Percentiles rank a stretch among this genome's conserved stretches.
Evolutionary conservation across 2,329 filamentous ascomycete genomes (phyloP).

Genomic region (Colletotrichum sp.): DNA sequence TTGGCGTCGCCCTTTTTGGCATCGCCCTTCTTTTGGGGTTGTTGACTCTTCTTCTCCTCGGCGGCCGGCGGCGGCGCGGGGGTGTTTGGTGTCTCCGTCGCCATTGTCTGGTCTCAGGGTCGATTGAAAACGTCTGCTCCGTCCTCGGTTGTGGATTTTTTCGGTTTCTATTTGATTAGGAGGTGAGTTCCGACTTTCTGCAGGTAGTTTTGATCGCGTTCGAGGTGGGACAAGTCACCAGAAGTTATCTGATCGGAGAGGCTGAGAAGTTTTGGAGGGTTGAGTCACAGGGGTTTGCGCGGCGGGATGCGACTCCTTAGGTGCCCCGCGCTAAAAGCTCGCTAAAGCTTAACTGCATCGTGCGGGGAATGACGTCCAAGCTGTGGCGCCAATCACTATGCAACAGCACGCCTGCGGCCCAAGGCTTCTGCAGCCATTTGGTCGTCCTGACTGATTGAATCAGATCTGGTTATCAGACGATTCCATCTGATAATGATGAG

Average conservation of each 20-base stretch:
- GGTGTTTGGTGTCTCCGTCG: conserved; percentile 15
- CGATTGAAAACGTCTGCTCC: not conserved
- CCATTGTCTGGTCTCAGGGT: not conserved
- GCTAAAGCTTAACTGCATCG: conserved; percentile 22
- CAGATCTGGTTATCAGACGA: not conserved
- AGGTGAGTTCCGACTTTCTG: not conserved
- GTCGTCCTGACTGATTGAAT: not conserved
- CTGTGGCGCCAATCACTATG: conserved; percentile 1
- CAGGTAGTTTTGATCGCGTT: not conserved
- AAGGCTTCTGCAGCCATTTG: not conserved
- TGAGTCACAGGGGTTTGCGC: conserved; percentile 23
- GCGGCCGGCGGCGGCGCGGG: not conserved
- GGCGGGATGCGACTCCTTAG: conserved; percentile 17
- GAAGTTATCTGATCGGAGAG: not conserved
- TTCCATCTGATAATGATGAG: not conserved
- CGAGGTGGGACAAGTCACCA: not conserved
- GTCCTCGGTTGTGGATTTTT: not conserved
- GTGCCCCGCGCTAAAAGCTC: conserved; percentile 23
- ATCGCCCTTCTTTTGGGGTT: conserved; percentile 7
- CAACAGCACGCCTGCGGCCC: not conserved
- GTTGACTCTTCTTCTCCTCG: conserved; percentile 11
- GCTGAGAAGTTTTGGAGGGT: conserved; percentile 22
- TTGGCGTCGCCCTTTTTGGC: not conserved
- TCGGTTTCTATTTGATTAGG: not conserved
- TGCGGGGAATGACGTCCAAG: conserved; percentile 19